A percentile compares a stretch with the other conserved stretches of the same genome.
phyloP scores from a whole-genome alignment of 163 green algal genomes.

The Picocystis sp. region DNA sequence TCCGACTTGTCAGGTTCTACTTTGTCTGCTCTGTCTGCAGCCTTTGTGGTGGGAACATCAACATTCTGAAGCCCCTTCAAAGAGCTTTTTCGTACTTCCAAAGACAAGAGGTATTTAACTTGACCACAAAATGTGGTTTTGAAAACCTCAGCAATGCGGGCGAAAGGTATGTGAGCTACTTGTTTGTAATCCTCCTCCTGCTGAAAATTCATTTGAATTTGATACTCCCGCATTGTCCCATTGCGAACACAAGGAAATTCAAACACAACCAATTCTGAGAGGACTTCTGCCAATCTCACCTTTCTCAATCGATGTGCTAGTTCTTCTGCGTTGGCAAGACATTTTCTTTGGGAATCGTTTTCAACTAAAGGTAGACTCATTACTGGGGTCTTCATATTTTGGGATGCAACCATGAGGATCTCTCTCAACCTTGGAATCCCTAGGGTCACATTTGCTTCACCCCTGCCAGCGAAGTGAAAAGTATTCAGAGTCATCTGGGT shows the following conservation, averaged over 20 bases:
- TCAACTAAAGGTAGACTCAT: conserved; percentile 67
- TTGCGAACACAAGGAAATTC: conserved; percentile 3
- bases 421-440: conserved; percentile 85
- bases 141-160: too few species aligned
- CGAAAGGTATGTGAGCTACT: too few species aligned
- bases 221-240: not conserved
- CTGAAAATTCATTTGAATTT: conserved; percentile 3
- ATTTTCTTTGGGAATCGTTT: conserved; percentile 10
- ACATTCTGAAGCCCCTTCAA: too few species aligned
- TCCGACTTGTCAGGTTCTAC: too few species aligned
- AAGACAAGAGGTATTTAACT: too few species aligned
- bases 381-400: conserved; percentile 67
- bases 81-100: too few species aligned
- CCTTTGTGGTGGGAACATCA: too few species aligned
- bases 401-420: conserved; percentile 84
- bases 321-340: conserved; percentile 17
- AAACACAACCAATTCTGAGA: conserved; percentile 12
- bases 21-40: too few species aligned
- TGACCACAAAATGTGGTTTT: too few species aligned
- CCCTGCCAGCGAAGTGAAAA: conserved; percentile 40
- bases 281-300: conserved; percentile 60
- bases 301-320: conserved; percentile 56
- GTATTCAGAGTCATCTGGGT: conserved; percentile 38
- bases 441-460: conserved; percentile 92
- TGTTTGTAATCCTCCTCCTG: too few species aligned